Base-by-base conservation (phyloP, 2,329 filamentous ascomycete species). In the Colletotrichum navitas region DNA sequence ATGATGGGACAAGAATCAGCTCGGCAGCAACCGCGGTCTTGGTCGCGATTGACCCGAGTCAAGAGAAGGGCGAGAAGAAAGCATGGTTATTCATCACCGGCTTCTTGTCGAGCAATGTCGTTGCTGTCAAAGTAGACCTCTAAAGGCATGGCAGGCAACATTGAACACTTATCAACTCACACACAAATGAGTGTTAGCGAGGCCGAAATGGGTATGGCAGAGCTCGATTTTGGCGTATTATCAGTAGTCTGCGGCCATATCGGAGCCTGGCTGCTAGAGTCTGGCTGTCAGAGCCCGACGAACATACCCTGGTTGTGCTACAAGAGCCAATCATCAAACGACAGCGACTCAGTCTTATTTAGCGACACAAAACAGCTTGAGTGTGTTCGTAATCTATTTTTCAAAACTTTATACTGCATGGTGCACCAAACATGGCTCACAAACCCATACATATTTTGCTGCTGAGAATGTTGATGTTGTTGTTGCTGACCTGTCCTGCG, bases 31-130 rank as follows among this genome's bases (percentile, higher is more conserved):
- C 83, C 0, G 86, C 87, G 0, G 83, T 90, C 0, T 68, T 91
- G 54, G 82, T 91, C 1, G 83, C 84, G 0, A 84, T 88, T 63
- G 83, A 89, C 49, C 87, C 87, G 0, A 75, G 76, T 18, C 74
- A 80, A 16, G 83, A 85, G 59, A 79, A 73, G 0, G 83, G 83
- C 0, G 81, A 83, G 74, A 83, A 85, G 24, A 83, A 83, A 71
- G 89, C 84, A 0, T 89, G 87, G 87, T 76, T 91, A 21, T 90
- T 88, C 77, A 84, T 86, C 2, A 88, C 88, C 0, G 89, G 89
- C 0, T 88, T 89, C 66, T 72, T 86, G 71, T 85, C 87, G 2
- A 79, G 81, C 41, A 83, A 78, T 68, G 79, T 86, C 43, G 76
- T 89, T 72, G 87, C 87, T 14, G 82, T 87, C 26, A 85, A 86